phyloP scores from a whole-genome alignment of 192 early-diverging fungal genomes.

The Irineochytrium annulatum region DNA sequence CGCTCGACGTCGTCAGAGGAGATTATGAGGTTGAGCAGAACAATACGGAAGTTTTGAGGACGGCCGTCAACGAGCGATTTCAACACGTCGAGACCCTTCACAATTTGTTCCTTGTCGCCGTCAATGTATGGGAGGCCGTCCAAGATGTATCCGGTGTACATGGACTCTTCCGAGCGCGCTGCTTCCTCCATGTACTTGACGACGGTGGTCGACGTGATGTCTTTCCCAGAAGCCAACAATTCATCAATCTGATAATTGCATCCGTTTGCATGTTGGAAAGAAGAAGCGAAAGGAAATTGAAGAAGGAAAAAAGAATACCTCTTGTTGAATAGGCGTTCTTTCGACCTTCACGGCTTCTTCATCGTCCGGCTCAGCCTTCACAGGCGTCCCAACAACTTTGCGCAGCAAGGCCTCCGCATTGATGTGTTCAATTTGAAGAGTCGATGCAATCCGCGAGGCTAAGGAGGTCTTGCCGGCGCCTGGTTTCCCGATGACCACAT shows the following conservation, averaged over 20 bases:
- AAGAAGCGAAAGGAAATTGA: not conserved
- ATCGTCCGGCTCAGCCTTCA: no score
- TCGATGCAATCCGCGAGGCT: slow-evolving; percentile 30
- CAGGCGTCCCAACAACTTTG: not conserved
- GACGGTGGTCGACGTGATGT: slow-evolving; percentile 13
- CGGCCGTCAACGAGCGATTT: slow-evolving; percentile 1
- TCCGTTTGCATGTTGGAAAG: not conserved
- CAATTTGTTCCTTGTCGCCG: slow-evolving; percentile 14
- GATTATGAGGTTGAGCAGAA: slow-evolving; percentile 37
- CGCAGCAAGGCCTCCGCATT: slow-evolving; percentile 25
- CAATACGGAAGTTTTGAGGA: not conserved
- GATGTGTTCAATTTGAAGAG: slow-evolving; percentile 16
- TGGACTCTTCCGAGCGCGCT: slow-evolving; percentile 13
- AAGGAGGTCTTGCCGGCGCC: slow-evolving; percentile 37
- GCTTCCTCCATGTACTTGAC: slow-evolving; percentile 18
- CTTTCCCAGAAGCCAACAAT: slow-evolving; percentile 16
- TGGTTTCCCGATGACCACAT: slow-evolving; percentile 43
- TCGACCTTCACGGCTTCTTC: slow-evolving; percentile 10
- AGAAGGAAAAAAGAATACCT: not conserved
- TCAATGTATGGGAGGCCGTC: slow-evolving; percentile 28
- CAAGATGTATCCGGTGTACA: slow-evolving; percentile 30
- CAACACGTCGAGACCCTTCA: slow-evolving; percentile 1
- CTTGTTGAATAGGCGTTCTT: not conserved
- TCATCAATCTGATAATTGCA: slow-evolving; percentile 13
- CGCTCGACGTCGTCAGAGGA: slow-evolving; percentile 28